Percentiles rank a stretch among this genome's conserved stretches.
Conservation (phyloP, 768 basidiomycete genomes). For the Psilocybe azurescens region DNA sequence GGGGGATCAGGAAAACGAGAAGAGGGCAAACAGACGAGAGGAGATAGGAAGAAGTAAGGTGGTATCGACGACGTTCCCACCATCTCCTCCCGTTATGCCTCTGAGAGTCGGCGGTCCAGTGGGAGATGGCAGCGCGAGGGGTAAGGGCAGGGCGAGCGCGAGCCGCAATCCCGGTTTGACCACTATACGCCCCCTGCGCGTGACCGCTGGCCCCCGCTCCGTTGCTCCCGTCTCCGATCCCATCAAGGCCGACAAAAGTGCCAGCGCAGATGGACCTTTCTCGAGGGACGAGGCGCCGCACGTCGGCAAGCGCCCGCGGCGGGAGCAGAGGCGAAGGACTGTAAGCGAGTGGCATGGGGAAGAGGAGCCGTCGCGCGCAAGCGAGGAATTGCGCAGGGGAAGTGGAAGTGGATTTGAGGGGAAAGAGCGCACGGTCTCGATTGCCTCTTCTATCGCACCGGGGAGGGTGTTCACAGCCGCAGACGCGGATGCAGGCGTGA, state of each 20-base stretch:
- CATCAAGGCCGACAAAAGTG: neutral
- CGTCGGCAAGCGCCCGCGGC: neutral
- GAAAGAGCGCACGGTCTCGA: neutral
- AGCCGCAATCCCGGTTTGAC: neutral
- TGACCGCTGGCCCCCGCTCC: too few relatives aligned
- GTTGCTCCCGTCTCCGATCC: too few relatives aligned
- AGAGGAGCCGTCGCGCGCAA: neutral
- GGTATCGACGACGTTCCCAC: too few relatives aligned
- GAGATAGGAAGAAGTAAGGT: too few relatives aligned
- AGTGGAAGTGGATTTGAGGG: neutral
- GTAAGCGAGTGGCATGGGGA: neutral
- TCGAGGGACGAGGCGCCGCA: neutral
- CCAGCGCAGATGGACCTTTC: neutral
- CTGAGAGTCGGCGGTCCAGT: too few relatives aligned
- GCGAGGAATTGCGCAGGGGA: too few relatives aligned
- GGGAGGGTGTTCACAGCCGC: neutral
- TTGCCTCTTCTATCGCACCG: neutral
- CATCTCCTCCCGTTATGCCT: too few relatives aligned
- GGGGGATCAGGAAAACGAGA: too few relatives aligned
- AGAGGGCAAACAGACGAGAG: too few relatives aligned
- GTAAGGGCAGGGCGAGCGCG: neutral
- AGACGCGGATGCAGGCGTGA: neutral
- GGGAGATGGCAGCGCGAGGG: neutral
- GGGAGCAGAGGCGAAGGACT: neutral
- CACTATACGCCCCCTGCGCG: too few relatives aligned